phyloP scores from a whole-genome alignment of 1,284 basidiomycete species.

The Jaminaea rosea region DNA sequence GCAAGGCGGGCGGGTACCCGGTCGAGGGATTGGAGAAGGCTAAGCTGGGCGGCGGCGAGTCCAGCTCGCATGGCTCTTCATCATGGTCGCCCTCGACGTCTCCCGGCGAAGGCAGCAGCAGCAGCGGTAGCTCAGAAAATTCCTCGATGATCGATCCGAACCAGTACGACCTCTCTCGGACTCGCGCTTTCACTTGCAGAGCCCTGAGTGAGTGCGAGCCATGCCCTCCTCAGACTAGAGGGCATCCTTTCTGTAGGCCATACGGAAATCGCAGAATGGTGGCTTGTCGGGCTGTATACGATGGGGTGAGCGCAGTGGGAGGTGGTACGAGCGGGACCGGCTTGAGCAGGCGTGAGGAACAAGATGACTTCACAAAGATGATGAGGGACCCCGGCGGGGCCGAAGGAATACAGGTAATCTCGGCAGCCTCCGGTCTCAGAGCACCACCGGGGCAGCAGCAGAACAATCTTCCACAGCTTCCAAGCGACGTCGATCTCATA shows the following conservation, averaged over 20 bases:
- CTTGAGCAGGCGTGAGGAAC: no score
- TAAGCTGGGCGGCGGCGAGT: neutral
- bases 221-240: neutral
- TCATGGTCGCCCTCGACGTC: neutral
- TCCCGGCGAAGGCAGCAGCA: neutral
- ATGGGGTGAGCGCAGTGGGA: no score
- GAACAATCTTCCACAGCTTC: neutral
- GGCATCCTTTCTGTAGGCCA: neutral
- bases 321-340: no score
- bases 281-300: no score
- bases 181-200: neutral
- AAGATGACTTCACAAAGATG: no score
- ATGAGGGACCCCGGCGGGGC: neutral
- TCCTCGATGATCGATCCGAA: neutral
- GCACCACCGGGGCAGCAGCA: neutral
- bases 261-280: neutral
- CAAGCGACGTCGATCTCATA: neutral
- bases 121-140: no score
- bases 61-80: neutral
- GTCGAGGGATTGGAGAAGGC: neutral
- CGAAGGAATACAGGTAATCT: neutral
- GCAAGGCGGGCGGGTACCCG: neutral
- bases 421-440: neutral
- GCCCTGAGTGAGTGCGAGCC: neutral
- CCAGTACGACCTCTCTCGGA: neutral